Evolutionary conservation across 345 rosid genomes (phyloP), one percentile per base, ranked within the genome.

Genomic region (Cardamine resedifolia): DNA sequence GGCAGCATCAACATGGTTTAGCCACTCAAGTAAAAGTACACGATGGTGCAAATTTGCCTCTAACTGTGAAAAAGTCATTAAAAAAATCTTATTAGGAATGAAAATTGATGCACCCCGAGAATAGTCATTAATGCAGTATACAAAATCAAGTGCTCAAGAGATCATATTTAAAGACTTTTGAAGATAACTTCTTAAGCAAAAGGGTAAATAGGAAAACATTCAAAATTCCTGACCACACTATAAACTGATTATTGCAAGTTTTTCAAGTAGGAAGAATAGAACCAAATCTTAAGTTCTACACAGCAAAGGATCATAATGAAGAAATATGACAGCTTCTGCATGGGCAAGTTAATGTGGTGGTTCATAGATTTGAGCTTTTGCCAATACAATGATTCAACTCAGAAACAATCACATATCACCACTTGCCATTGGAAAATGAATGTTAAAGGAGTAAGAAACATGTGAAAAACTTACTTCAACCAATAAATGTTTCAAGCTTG

Each of bases 21-120:
- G 80, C 99, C 99, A 95, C 72, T 95, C 92, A 12, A 81, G 69
- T 36, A 92, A 88, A 83, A 88, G 77, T 39, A 92, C 96, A 70
- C 84, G 95, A 64, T 41, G 86, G 55, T 81, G 90, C 80, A 91
- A 60, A 79, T 84, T 89, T 77, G 90, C 85, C 82, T 88, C 97
- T 65, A 95, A 80, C 99, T 95, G 88, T 74, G 77, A 20, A 74
- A 77, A 58, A 36, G 53, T 74, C 64, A 72, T 47, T 73, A 62
- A 24, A 64, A 60, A 59, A 58, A 24, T 59, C 24, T 50, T 43
- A 64, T 64, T 28, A 76, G 71, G 43, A 70, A 64, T 20, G 0
- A 30, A 56, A 48, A 30, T 5, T 47, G 75, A 56, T 48, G 64
- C 51, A 55, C 73, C 21, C 10, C 45, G 9, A 50, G 63, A 44